These are phyloP conservation scores for Jamesozyma jinghongensis DNA, from an alignment of 805 yeast genomes.

Conservation along the genomic window DNA sequence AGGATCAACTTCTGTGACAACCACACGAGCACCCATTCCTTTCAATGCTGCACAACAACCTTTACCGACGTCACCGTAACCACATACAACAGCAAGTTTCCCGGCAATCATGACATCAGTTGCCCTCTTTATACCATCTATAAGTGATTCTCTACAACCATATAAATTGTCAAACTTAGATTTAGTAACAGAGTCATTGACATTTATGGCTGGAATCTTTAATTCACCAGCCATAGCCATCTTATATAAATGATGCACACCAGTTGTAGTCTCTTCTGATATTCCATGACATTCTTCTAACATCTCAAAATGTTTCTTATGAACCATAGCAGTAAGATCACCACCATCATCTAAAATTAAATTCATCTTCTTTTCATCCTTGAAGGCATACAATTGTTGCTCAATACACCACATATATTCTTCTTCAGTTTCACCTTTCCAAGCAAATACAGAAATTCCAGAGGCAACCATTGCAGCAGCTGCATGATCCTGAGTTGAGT, in stretches of 20 bases:
- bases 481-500: constrained; percentile 99
- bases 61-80: constrained; percentile 99
- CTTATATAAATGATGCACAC: constrained; percentile 98
- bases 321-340: constrained; percentile 92
- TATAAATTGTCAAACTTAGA: constrained; percentile 98
- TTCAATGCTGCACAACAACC: constrained; percentile 98
- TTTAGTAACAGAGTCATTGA: constrained; percentile 97
- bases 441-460: constrained; percentile 98
- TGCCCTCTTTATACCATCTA: constrained; percentile 99
- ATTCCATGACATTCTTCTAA: constrained; percentile 89
- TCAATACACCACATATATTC: constrained; percentile 99
- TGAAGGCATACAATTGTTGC: constrained; percentile 97
- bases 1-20: constrained; percentile 96
- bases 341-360: constrained; percentile 99
- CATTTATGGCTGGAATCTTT: constrained; percentile 99
- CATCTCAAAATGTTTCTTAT: constrained; percentile 96
- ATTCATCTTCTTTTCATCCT: constrained; percentile 90
- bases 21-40: constrained; percentile 99
- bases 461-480: constrained; percentile 99
- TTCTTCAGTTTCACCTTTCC: constrained; percentile 99
- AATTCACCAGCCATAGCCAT: constrained; percentile 78
- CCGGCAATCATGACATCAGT: constrained; percentile 99
- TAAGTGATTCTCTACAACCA: constrained; percentile 98
- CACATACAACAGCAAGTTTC: constrained; percentile 97
- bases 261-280: constrained; percentile 99